A percentile compares a stretch with the other conserved stretches of the same genome.
phyloP scores from a whole-genome alignment of 1,139 yeast genomes.

The Sugiyamaella neomexicana region DNA sequence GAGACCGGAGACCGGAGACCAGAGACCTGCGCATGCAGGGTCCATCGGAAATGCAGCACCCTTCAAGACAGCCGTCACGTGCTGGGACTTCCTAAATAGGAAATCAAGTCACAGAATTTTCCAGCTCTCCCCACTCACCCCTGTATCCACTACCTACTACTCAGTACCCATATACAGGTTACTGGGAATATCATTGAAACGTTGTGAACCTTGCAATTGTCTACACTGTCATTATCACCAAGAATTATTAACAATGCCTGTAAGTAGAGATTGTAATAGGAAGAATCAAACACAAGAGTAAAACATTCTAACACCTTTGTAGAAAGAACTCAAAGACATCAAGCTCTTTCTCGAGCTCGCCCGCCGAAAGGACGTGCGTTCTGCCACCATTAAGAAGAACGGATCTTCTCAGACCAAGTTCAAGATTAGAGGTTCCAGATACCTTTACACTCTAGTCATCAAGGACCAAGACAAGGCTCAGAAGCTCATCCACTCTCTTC shows the following conservation, averaged over 20 bases:
- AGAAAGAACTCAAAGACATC: conserved; percentile 84
- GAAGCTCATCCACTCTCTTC: conserved; percentile 97
- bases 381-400: conserved; percentile 90
- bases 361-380: conserved; percentile 92
- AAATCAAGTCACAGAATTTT: conserved; percentile 15
- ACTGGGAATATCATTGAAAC: not conserved
- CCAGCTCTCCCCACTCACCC: conserved; percentile 3
- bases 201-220: conserved; percentile 15
- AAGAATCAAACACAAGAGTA: not conserved
- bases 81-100: conserved; percentile 16
- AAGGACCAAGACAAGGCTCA: conserved; percentile 97
- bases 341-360: conserved; percentile 98
- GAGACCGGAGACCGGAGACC: too few species aligned
- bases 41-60: not conserved
- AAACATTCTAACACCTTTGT: conserved; percentile 4
- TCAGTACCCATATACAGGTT: not conserved
- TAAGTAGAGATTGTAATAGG: conserved; percentile 24
- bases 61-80: conserved; percentile 3
- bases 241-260: conserved; percentile 26
- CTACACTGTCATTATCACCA: conserved; percentile 18
- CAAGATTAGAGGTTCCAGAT: conserved; percentile 96
- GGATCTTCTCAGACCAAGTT: conserved; percentile 96
- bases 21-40: conserved; percentile 9
- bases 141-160: conserved; percentile 1
- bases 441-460: conserved; percentile 94